Evolutionary conservation across 106 monocot genomes (phyloP), one percentile per base, ranked within the genome.

Genomic region (Dactylorhiza incarnata): DNA sequence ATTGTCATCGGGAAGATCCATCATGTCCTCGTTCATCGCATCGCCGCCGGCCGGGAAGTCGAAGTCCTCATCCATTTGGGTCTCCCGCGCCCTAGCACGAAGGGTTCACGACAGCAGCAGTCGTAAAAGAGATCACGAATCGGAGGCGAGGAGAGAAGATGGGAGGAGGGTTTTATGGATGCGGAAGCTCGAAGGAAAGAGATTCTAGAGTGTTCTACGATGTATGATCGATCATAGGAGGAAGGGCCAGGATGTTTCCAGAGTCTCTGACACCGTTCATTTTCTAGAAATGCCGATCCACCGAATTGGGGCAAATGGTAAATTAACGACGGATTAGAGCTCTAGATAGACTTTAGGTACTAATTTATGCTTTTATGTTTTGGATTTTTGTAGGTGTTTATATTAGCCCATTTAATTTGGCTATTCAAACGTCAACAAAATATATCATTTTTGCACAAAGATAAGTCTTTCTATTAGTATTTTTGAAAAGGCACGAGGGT

Each of bases 1-100:
- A 29, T 37, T 25, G 8, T 22, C 74, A 52, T 68, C 83, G 10
- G 75, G 66, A 7, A 82, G 44, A 24, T 79, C 87, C 79, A 82
- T 76, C 82, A 78, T 80, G 25, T 58, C 81, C 76, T 84, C 86
- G 65, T 79, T 66, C 74, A 73, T 79, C 79, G 65, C 74, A 20
- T 58, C 58, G 49, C 73, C 80, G 15, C 74, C 74, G 0, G 49
- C 53, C 49, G 74, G 74, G 19, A 80, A 45, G 14, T 68, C 80
- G 68, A 80, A 80, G 73, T 80, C 80, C 29, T 74, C 74, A 10
- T 80, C 80, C 80, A 80, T 80, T 20, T 17, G 8, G 20, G 8
- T 11, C 72, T 47, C 19, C n/a, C 7, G n/a, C 48, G 5, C 69
- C 45, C 45, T 13, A 43, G 16, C 45, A 15, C 45, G 9, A 17